Evolutionary conservation across 2,329 filamentous ascomycete species (phyloP).

Genomic region (Colletotrichum higginsianum): DNA sequence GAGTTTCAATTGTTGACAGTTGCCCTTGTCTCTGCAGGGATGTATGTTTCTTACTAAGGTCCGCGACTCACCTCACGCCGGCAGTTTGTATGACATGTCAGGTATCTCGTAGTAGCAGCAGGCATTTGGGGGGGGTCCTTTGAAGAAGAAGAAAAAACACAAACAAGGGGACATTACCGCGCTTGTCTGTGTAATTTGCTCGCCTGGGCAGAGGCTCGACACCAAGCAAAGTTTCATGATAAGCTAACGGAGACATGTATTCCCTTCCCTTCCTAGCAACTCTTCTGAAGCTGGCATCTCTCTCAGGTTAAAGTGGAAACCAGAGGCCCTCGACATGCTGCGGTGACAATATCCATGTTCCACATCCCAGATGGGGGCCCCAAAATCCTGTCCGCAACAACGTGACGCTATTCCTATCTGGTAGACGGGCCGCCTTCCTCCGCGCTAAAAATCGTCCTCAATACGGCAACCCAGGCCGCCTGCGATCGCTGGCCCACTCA

Average conservation of each 20-base stretch:
- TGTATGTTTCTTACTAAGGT: conserved; percentile 6
- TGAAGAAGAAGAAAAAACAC: too few relatives aligned
- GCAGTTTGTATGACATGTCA: not conserved
- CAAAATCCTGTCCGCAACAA: not conserved
- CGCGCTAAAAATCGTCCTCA: conserved; percentile 38
- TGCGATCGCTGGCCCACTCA: conserved; percentile 15
- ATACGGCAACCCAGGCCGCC: conserved; percentile 28
- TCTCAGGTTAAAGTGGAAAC: not conserved
- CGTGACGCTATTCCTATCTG: conserved; percentile 42
- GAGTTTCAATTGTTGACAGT: not conserved
- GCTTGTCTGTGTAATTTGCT: not conserved
- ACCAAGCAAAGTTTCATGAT: not conserved
- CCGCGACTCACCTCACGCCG: not conserved
- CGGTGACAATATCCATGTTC: not conserved
- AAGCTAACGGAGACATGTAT: not conserved
- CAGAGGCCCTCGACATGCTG: not conserved
- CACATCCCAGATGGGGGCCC: not conserved
- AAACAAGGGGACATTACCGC: not conserved
- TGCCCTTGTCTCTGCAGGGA: not conserved
- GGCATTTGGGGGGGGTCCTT: not conserved
- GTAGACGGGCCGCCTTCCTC: conserved; percentile 44
- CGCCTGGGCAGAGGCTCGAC: not conserved
- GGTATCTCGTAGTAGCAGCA: not conserved
- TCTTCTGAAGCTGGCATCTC: not conserved
- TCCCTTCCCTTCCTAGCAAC: not conserved